A percentile compares a stretch with the other conserved stretches of the same genome.
Conservation (phyloP, 768 basidiomycete genomes). For the Agrocybe pediades region DNA sequence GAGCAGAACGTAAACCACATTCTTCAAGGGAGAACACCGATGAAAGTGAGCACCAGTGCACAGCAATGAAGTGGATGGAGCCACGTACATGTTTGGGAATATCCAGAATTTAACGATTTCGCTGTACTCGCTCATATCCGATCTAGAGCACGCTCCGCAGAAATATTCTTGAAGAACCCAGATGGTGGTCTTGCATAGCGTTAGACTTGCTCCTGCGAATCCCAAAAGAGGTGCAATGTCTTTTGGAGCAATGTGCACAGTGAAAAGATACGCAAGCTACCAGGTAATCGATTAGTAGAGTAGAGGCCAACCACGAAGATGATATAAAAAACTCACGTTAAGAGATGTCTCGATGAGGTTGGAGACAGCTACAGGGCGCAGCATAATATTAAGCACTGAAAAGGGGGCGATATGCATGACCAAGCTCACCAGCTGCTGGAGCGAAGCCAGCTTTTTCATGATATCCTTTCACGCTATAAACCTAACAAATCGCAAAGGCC, state of each 20-base stretch:
- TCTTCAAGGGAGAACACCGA: constrained; percentile 17
- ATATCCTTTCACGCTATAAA: constrained; percentile 71
- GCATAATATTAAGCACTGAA: constrained; percentile 4
- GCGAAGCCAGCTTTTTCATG: constrained; percentile 71
- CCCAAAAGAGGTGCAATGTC: constrained; percentile 68
- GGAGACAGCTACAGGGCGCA: constrained; percentile 52
- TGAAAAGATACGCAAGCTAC: constrained; percentile 60
- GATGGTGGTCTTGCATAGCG: constrained; percentile 74
- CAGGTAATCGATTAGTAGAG: not conserved
- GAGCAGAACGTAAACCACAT: constrained; percentile 33
- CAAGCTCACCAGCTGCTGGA: constrained; percentile 64
- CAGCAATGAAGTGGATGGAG: not conserved
- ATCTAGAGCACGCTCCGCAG: constrained; percentile 61
- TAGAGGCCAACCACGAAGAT: constrained; percentile 4
- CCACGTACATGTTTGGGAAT: constrained; percentile 70
- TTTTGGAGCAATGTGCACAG: constrained; percentile 52
- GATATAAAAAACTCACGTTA: constrained; percentile 42
- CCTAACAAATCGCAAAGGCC: no score
- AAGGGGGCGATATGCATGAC: not conserved
- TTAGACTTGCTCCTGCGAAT: constrained; percentile 70
- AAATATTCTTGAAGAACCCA: constrained; percentile 75
- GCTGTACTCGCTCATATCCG: constrained; percentile 55
- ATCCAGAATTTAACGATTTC: constrained; percentile 62
- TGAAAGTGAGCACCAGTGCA: not conserved
- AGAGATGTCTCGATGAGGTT: constrained; percentile 74